Evolutionary conservation across 768 basidiomycete genomes (phyloP), one percentile per base, ranked within the genome.

Genomic region (Cystofilobasidium macerans): DNA sequence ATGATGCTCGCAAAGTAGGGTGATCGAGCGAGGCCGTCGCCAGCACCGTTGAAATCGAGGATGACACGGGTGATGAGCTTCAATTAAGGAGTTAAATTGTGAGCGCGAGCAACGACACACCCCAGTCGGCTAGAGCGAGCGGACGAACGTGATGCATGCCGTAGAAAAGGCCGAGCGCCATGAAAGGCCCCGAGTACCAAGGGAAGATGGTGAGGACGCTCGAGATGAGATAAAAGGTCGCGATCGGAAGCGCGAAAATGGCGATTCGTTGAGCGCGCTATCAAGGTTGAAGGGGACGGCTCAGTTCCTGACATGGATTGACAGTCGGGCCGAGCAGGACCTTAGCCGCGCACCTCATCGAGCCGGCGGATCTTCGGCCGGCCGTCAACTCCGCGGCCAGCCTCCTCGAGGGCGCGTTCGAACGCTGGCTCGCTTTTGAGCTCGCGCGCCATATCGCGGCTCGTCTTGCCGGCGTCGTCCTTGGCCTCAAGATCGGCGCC

Each of bases 1-100:
- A 99, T 95, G 69, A 99, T 90, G 13, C 89, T 87, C 0, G 89
- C 84, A 72, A 97, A 93, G 77, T 98, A 95, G 0, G 93, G 93
- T 64, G 88, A 90, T 70, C 85, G 83, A 33, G 84, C 85, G 51
- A 98, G 84, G 51, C 83, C 85, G 68, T 90, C 89, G 13, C 87
- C 88, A 70, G 89, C 87, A 3, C 83, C 85, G 36, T 83, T 80
- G 72, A 86, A 85, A 76, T 89, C 89, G 53, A 94, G 80, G 7
- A 95, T 79, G 8, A 91, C 88, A 20, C 88, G 86, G 9, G 87
- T 88, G 62, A 91, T 88, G 74, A 87, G 82, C 86, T 87, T 7
- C 62, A 42, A 53, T 38, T 6, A 42, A 38, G 28, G 28, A 42
- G 45, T 5, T 13, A 36, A 22, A 42, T 13, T 6, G 8, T n/a